Evolutionary conservation across 805 yeast genomes (phyloP), one percentile per base, ranked within the genome.

Genomic region (Sugiyamaella chiloensis): DNA sequence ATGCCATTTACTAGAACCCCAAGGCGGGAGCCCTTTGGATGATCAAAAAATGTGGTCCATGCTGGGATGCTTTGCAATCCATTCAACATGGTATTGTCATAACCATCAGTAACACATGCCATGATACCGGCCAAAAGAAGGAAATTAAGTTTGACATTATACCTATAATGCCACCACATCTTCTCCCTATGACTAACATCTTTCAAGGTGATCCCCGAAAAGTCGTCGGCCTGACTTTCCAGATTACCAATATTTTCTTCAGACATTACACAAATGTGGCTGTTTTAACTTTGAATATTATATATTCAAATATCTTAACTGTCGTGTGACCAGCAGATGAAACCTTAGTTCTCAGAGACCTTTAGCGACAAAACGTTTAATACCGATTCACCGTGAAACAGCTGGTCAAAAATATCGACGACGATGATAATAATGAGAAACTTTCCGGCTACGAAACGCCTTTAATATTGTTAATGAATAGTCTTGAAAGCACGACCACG

Each of bases 1-100:
- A 42, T 17, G 17, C 52, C 47, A 27, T 43, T 29, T 26, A 27
- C 36, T 34, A 49, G 29, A 34, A 45, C 35, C 8, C 55, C 55
- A 2, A 52, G 40, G 7, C 46, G 47, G 5, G 40, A 35, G 2
- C 53, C 55, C 9, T 21, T 23, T 2, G 55, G 55, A 14, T 44
- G 24, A 35, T 32, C 43, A 35, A 52, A 52, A 40, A 31, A 50
- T 8, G 24, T 44, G 16, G 41, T 24, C 55, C 55, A 52, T 5
- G 50, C n/a, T 14, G 35, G 43, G 11, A 71, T 58, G 66, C 50
- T 30, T 36, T 40, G 47, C 9, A 68, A 45, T 66, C 29, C 53
- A 27, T 53, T 55, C 50, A 55, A 31, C 50, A 53, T 46, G 16
- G 46, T 32, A 20, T 52, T 55, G 29, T 54, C 59, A 27, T 49